A percentile compares a stretch with the other conserved stretches of the same genome.
Evolutionary conservation across 2,329 filamentous ascomycete species (phyloP).

Genomic region (Cladosporium halotolerans): DNA sequence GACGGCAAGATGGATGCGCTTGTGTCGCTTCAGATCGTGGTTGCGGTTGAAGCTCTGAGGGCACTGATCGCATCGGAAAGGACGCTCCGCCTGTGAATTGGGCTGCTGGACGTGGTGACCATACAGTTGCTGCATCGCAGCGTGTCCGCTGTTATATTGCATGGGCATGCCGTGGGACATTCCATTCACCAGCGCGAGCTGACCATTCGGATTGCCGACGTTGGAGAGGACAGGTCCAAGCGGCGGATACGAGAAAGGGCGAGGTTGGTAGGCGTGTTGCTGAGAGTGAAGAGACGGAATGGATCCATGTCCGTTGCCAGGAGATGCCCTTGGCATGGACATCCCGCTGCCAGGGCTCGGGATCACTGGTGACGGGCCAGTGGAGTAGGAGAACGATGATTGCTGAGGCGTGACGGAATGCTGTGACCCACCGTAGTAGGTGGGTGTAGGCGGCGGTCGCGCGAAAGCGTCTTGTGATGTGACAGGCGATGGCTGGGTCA

Average conservation of each 20-base stretch:
- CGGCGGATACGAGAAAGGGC: slow-evolving; percentile 51
- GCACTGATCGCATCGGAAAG: slow-evolving; percentile 91
- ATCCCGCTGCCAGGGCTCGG: slow-evolving; percentile 45
- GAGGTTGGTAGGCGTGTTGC: slow-evolving; percentile 44
- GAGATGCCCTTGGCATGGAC: slow-evolving; percentile 47
- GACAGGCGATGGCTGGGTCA: slow-evolving; percentile 44
- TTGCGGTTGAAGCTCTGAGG: slow-evolving; percentile 93
- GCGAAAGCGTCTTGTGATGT: slow-evolving; percentile 53
- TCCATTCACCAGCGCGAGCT: slow-evolving; percentile 63
- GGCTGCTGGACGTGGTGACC: slow-evolving; percentile 46
- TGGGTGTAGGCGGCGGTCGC: slow-evolving; percentile 53
- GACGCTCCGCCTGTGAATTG: slow-evolving; percentile 63
- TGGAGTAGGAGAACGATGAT: slow-evolving; percentile 42
- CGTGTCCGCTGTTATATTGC: slow-evolving; percentile 56
- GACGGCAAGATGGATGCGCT: slow-evolving; percentile 86
- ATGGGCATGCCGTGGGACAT: slow-evolving; percentile 46
- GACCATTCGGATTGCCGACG: slow-evolving; percentile 64
- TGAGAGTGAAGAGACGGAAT: slow-evolving; percentile 44
- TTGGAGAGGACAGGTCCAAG: slow-evolving; percentile 71
- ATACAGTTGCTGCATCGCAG: slow-evolving; percentile 61
- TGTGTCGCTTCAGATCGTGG: slow-evolving; percentile 92
- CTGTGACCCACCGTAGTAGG: slow-evolving; percentile 56
- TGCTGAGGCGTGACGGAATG: slow-evolving; percentile 47
- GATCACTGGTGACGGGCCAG: slow-evolving; percentile 44
- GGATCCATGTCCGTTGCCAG: slow-evolving; percentile 39